Evolutionary conservation across 495 filamentous ascomycete genomes (phyloP).

Genomic region (Staphylotrichum longicolle): DNA sequence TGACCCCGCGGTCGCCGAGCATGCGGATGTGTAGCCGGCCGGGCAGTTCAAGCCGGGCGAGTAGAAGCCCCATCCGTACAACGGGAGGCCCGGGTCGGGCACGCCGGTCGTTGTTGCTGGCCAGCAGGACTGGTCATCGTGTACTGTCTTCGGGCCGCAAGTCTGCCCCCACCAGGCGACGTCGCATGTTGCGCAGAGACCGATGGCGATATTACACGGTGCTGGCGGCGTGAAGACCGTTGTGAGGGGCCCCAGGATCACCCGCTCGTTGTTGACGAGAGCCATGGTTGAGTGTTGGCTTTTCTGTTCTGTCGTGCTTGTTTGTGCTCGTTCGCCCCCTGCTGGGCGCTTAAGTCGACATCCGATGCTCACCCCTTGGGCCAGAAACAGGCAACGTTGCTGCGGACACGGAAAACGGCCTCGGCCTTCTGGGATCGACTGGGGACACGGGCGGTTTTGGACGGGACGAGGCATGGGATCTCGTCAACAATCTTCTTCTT

Average conservation of each 20-base stretch:
- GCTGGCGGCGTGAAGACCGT: conserved; percentile 35
- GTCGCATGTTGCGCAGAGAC: conserved; percentile 17
- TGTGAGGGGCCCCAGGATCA: conserved; percentile 35
- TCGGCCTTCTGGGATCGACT: not conserved
- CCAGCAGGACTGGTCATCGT: conserved; percentile 34
- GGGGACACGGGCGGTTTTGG: not conserved
- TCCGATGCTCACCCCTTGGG: not conserved
- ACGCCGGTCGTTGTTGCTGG: conserved; percentile 26
- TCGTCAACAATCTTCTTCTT: not conserved
- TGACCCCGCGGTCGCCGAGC: conserved; percentile 22
- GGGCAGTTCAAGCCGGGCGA: conserved; percentile 36
- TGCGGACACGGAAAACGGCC: not conserved
- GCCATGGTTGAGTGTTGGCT: not conserved
- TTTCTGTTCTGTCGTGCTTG: too few relatives aligned
- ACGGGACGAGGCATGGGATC: not conserved
- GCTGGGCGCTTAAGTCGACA: too few relatives aligned
- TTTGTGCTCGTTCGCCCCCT: not conserved
- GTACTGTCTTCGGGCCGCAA: conserved; percentile 16
- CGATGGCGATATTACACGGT: conserved; percentile 23
- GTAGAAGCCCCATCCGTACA: conserved; percentile 37
- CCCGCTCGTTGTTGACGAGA: conserved; percentile 4
- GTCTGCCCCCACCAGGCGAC: conserved; percentile 30
- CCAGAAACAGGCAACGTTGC: not conserved
- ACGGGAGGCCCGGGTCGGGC: not conserved
- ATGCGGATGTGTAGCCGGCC: conserved; percentile 30